Conservation (phyloP, 768 basidiomycete genomes). For the Mycena floridula region DNA sequence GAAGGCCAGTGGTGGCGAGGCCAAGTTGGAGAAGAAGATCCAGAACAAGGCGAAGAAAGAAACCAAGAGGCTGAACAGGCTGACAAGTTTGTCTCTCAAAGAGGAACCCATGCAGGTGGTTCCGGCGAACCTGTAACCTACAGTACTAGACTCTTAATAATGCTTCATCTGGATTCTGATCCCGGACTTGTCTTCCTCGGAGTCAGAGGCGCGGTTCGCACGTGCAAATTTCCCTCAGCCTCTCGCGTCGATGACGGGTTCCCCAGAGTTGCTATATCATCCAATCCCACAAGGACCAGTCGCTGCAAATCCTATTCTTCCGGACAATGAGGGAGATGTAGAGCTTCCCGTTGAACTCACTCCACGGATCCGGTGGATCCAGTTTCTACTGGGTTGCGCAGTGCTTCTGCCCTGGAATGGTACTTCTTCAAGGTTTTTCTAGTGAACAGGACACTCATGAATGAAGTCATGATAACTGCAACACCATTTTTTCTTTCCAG, state of each 20-base stretch:
- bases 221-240: conserved; percentile 4
- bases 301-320: conserved; percentile 20
- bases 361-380: conserved; percentile 48
- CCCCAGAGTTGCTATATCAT: conserved; percentile 36
- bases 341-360: conserved; percentile 22
- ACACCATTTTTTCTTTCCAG: conserved; percentile 76
- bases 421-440: conserved; percentile 25
- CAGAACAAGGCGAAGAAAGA: conserved; percentile 42
- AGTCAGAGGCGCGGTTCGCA: not conserved
- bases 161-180: too few species aligned
- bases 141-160: too few species aligned
- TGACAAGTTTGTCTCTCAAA: conserved; percentile 46
- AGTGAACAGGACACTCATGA: too few species aligned
- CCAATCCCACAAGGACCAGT: conserved; percentile 34
- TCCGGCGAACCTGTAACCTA: too few species aligned
- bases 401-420: conserved; percentile 89
- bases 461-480: conserved; percentile 84
- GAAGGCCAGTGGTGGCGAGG: conserved; percentile 41
- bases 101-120: conserved; percentile 57
- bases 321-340: conserved; percentile 19
- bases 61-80: conserved; percentile 46
- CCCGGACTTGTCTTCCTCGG: conserved; percentile 3
- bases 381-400: conserved; percentile 73
- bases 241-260: conserved; percentile 6
- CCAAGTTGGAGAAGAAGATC: conserved; percentile 47